Evolutionary conservation across 2,329 filamentous ascomycete species (phyloP).

Genomic region (Aspergillus eucalypticola): DNA sequence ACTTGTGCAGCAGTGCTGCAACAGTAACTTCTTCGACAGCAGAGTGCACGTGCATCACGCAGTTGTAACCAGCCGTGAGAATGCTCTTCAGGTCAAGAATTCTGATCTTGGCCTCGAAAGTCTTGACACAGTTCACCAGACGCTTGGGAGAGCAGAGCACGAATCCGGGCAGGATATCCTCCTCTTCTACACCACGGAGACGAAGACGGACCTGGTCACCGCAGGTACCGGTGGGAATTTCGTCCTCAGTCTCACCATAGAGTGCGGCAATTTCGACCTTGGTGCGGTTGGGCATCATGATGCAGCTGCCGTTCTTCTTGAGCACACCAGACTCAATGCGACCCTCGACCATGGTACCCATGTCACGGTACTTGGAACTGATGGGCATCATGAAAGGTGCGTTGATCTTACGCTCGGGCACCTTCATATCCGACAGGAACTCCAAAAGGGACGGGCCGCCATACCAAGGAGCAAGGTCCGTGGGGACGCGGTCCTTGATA

Average conservation of each 20-base stretch:
- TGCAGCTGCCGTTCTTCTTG: constrained; percentile 80
- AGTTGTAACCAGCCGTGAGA: constrained; percentile 92
- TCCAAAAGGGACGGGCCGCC: constrained; percentile 88
- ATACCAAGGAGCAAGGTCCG: constrained; percentile 78
- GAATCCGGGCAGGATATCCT: constrained; percentile 93
- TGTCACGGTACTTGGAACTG: constrained; percentile 92
- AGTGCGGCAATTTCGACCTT: constrained; percentile 77
- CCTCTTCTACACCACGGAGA: constrained; percentile 92
- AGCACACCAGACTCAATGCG: constrained; percentile 94
- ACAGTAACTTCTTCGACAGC: constrained; percentile 98
- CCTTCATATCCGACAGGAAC: constrained; percentile 90
- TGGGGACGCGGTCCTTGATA: constrained; percentile 84
- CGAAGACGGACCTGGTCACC: constrained; percentile 94
- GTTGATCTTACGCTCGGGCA: constrained; percentile 92
- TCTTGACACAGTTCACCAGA: constrained; percentile 82
- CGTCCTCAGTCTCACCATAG: constrained; percentile 95
- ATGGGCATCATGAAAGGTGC: constrained; percentile 99
- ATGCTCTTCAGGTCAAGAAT: constrained; percentile 95
- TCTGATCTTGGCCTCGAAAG: constrained; percentile 95
- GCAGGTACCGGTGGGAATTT: constrained; percentile 76
- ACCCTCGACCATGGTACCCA: constrained; percentile 96
- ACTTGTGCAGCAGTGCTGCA: constrained; percentile 79
- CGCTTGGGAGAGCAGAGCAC: constrained; percentile 94
- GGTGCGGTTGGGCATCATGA: constrained; percentile 96
- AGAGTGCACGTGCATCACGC: constrained; percentile 94